Base-by-base conservation (phyloP, 2,329 filamentous ascomycete genomes). In the Hysterium pulicare region DNA sequence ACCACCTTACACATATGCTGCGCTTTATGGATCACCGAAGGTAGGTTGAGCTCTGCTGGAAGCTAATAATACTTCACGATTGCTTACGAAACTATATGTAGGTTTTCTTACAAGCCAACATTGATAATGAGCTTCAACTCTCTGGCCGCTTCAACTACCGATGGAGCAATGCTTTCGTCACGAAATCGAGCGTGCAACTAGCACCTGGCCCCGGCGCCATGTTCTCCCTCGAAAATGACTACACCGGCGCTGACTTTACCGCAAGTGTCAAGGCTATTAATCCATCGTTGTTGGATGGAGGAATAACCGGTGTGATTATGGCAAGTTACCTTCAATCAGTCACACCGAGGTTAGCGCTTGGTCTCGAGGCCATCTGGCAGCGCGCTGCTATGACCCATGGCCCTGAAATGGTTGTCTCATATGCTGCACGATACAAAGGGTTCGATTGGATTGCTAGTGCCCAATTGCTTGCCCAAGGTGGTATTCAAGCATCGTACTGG, bases 321-420 rank as follows among this genome's bases (percentile, higher is more conserved):
- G 90, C 88, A 58, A 93, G 87, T 75, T 97, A 97, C 72, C 79
- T 98, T 46, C 93, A 98, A 71, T 87, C 90, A 38, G 74, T 98
- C 48, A 98, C 93, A 31, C 86, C 89, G 48, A 84, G 81, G 59
- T 79, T 98, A 49, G 82, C 91, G 37, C 76, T 98, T 40, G 93
- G 93, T 56, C 77, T 97, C 47, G 93, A 98, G 72, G 86, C 86
- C 42, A 85, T 98, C 57, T 96, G 89, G 89, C 91, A 95, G 73
- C 87, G 90, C 63, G 81, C 84, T 40, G 87, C 84, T 38, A 78
- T 93, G 57, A 86, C 83, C 61, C 82, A 91, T 68, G 87, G 87
- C 33, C 93, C 93, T n/a, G 90, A 97, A 67, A 87, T 90, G 40
- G 85, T 86, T 47, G 73, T 95, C 47, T 95, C 90, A 34, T 97